Evolutionary conservation across 2,329 filamentous ascomycete genomes (phyloP).

Genomic region (Chrysosporium keratinophilum): DNA sequence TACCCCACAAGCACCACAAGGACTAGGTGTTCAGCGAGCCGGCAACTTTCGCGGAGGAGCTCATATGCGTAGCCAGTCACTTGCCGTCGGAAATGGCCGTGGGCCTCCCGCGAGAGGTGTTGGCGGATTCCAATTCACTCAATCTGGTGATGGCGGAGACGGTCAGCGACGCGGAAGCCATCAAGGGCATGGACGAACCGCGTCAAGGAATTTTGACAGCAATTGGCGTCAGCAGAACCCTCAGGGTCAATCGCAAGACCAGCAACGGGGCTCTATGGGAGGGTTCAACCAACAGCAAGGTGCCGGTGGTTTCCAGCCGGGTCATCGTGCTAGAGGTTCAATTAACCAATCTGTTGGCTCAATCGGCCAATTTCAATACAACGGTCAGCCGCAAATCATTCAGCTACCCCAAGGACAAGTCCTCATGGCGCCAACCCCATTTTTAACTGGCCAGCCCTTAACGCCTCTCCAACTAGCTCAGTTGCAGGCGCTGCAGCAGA

Average conservation of each 20-base stretch:
- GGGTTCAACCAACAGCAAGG: constrained; percentile 57
- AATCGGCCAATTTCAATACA: constrained; percentile 81
- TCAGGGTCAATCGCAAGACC: constrained; percentile 38
- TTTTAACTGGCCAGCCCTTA: constrained; percentile 68
- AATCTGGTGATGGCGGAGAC: constrained; percentile 44
- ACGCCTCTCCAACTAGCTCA: constrained; percentile 75
- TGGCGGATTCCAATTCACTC: constrained; percentile 61
- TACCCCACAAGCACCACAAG: constrained; percentile 45
- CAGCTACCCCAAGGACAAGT: constrained; percentile 77
- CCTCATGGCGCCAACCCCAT: constrained; percentile 61
- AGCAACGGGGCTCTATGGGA: constrained; percentile 48
- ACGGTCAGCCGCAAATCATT: constrained; percentile 74
- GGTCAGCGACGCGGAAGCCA: constrained; percentile 33
- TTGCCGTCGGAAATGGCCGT: constrained; percentile 53
- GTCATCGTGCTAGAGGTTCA: constrained; percentile 76
- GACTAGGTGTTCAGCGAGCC: constrained; percentile 58
- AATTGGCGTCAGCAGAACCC: constrained; percentile 86
- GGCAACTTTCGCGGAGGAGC: constrained; percentile 79
- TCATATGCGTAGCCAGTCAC: constrained; percentile 41
- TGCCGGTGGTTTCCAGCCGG: constrained; percentile 71
- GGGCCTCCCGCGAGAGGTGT: constrained; percentile 56
- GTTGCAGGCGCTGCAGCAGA: constrained; percentile 55
- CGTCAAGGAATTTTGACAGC: constrained; percentile 89
- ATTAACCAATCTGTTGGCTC: constrained; percentile 72
- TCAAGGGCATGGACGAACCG: constrained; percentile 63